A percentile compares a stretch with the other conserved stretches of the same genome.
Conservation (phyloP, 202 grass and related monocot species). For the Digitaria exilis region DNA sequence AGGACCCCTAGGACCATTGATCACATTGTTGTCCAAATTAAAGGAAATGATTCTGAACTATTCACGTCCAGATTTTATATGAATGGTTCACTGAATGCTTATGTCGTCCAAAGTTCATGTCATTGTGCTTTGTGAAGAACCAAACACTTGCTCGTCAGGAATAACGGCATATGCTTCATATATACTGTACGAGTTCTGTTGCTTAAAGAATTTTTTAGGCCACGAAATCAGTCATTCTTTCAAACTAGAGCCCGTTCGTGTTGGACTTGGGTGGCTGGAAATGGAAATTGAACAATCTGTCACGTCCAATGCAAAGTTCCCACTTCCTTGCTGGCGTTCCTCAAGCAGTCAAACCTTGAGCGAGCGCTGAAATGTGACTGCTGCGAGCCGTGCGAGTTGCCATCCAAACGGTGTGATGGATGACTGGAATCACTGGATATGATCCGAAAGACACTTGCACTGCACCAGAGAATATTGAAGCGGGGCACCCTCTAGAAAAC, state of each 20-base stretch:
- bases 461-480: not conserved
- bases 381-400: not conserved
- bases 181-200: too few species aligned
- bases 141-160: not conserved
- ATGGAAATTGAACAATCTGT: not conserved
- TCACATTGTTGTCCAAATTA: not conserved
- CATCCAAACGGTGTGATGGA: not conserved
- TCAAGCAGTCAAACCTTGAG: not conserved
- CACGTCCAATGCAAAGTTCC: not conserved
- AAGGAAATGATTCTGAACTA: not conserved
- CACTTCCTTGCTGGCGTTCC: not conserved
- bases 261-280: not conserved
- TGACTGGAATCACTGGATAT: not conserved
- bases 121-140: not conserved
- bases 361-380: not conserved
- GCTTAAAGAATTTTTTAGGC: not conserved
- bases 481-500: not conserved
- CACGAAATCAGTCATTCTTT: not conserved
- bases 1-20: not conserved
- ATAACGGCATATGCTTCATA: not conserved
- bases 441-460: constrained; percentile 20
- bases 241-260: not conserved
- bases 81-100: not conserved
- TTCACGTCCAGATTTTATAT: not conserved
- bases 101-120: not conserved